Evolutionary conservation across 371 early-diverging fungal genomes (phyloP), one percentile per base, ranked within the genome.

Genomic region (Zychaea mexicana): DNA sequence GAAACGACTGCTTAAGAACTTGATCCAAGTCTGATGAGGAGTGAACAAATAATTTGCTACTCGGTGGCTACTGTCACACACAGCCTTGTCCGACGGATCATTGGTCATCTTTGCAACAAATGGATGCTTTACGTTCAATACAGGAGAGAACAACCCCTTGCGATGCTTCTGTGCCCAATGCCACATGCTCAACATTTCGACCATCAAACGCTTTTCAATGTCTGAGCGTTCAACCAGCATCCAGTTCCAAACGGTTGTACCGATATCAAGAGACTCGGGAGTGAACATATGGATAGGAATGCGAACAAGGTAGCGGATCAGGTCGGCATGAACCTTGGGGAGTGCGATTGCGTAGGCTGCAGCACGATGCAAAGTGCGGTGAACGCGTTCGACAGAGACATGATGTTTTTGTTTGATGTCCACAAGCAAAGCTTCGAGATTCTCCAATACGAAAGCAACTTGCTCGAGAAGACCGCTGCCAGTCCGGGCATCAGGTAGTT

Each of bases 51-150:
- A 79, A 13, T 84, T 82, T 13, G 90, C 90, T 17, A 81, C 71
- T 49, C 83, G 78, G 52, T 86, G 82, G 19, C 76, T 90, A 19
- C 81, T 82, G 24, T 89, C 83, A 31, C 90, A 83, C 0, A 86
- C 82, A 13, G 89, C 82, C 69, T 92, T 92, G 63, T 92, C 90
- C 1, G 97, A 91, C 0, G 97, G 95, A 3, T 92, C 86, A 71
- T 98, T 96, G 15, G 92, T 90, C 94, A 98, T 96, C 62, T 88
- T 90, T 60, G 84, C 84, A 10, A 87, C 87, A 78, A 98, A 97
- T 3, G 97, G 96, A 69, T 92, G 89, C 45, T 82, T 81, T 7
- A 89, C 74, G 60, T 88, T 80, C 15, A 88, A 60, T 12, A 70
- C 61, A 21, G 83, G 67, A 8, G 88, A 88, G 65, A 92, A 94